A percentile compares a stretch with the other conserved stretches of the same genome.
Evolutionary conservation across 306 rosid genomes (phyloP).

Genomic region (Prunus campanulata): DNA sequence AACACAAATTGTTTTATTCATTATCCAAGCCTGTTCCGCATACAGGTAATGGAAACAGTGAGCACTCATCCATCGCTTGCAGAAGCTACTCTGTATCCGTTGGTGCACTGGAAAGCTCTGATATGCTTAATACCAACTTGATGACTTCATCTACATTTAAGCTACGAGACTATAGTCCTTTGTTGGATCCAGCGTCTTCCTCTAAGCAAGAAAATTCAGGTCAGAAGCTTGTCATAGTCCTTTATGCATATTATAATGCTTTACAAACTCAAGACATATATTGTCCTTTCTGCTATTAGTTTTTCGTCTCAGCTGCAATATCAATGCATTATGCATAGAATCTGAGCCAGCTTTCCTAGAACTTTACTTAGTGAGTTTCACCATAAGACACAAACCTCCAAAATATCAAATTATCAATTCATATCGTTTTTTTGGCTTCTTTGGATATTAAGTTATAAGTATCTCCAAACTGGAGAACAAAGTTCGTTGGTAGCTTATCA

Average conservation of each 20-base stretch:
- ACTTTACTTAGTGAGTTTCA: not conserved
- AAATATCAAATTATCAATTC: not conserved
- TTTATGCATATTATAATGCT: not conserved
- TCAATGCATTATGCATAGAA: not conserved
- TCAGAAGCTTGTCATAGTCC: constrained; percentile 16
- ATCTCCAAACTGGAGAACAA: not conserved
- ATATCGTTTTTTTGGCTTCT: not conserved
- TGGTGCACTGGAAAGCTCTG: constrained; percentile 34
- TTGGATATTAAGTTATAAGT: not conserved
- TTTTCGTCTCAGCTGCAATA: not conserved
- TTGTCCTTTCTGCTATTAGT: not conserved
- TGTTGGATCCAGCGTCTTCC: constrained; percentile 33
- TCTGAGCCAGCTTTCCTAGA: not conserved
- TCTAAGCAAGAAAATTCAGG: constrained; percentile 57
- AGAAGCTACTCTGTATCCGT: constrained; percentile 26
- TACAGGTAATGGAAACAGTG: constrained; percentile 28
- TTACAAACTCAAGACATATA: not conserved
- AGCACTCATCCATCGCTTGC: constrained; percentile 34
- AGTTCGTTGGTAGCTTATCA: not conserved
- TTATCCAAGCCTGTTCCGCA: constrained; percentile 47
- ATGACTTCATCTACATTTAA: constrained; percentile 28
- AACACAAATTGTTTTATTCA: constrained; percentile 41
- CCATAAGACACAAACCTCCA: not conserved
- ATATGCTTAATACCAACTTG: constrained; percentile 18
- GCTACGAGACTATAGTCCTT: constrained; percentile 24